Evolutionary conservation across 116 monocot species (phyloP).

Genomic region (Papilionanthe hybrid): DNA sequence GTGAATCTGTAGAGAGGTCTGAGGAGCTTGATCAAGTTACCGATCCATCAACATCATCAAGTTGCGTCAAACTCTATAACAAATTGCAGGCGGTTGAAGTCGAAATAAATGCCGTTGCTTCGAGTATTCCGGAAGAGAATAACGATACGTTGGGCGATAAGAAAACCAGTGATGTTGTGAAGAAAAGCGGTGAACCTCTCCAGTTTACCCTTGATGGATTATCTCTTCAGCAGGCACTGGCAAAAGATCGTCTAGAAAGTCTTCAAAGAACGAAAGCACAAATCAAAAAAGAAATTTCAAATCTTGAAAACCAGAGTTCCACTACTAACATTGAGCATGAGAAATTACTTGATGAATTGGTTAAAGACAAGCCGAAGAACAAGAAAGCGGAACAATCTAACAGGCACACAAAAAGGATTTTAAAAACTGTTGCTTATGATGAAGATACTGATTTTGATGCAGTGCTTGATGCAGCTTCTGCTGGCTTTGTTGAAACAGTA

Average conservation of each 20-base stretch:
- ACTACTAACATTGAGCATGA: slow-evolving; percentile 12
- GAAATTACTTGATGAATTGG: slow-evolving; percentile 51
- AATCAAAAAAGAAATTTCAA: slow-evolving; percentile 53
- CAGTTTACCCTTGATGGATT: slow-evolving; percentile 28
- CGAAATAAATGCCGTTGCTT: slow-evolving; percentile 86
- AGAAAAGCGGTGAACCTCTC: slow-evolving; percentile 9
- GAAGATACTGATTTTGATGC: slow-evolving; percentile 91
- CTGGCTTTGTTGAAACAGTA: slow-evolving; percentile 92
- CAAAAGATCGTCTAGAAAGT: slow-evolving; percentile 66
- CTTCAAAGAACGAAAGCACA: slow-evolving; percentile 63
- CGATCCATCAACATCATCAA: slow-evolving; percentile 36
- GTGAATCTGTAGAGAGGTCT: slow-evolving; percentile 25
- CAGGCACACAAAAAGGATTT: slow-evolving; percentile 23
- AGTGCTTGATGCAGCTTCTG: slow-evolving; percentile 72
- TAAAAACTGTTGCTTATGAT: slow-evolving; percentile 49
- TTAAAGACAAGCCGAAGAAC: slow-evolving; percentile 43
- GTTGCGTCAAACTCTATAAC: slow-evolving; percentile 33
- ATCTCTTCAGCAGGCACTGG: slow-evolving; percentile 71
- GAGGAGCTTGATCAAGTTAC: slow-evolving; percentile 18
- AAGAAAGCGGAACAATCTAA: slow-evolving; percentile 24
- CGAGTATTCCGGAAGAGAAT: slow-evolving; percentile 35
- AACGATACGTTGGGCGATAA: slow-evolving; percentile 11
- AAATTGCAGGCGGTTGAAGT: slow-evolving; percentile 67
- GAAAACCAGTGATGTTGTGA: not conserved
- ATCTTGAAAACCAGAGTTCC: slow-evolving; percentile 20